Evolutionary conservation across 352 stramenopile species (phyloP).

Genomic region (Pythium dissimile): DNA sequence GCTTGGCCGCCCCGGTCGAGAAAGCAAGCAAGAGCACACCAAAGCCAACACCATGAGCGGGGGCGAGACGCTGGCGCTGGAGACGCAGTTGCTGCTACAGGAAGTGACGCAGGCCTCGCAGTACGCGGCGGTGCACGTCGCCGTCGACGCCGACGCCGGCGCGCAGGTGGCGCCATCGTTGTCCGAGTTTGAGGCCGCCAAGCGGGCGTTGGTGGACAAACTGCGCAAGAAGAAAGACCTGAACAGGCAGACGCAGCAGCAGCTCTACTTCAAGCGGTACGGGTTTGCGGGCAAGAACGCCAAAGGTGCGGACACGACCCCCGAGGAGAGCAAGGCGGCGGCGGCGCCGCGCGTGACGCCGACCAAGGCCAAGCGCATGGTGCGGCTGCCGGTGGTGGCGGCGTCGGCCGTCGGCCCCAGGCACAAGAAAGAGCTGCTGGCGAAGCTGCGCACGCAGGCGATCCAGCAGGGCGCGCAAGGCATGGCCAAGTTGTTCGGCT

Average conservation of each 20-base stretch:
- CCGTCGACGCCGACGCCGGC: neutral
- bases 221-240: slow-evolving; percentile 59
- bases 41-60: slow-evolving; percentile 26
- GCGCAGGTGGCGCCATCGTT: slow-evolving; percentile 14
- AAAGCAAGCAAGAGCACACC: neutral
- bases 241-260: slow-evolving; percentile 43
- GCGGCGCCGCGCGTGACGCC: slow-evolving; percentile 26
- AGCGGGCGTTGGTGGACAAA: slow-evolving; percentile 59
- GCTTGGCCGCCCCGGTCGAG: neutral
- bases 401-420: slow-evolving; percentile 21
- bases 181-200: slow-evolving; percentile 54
- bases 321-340: neutral
- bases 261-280: slow-evolving; percentile 45
- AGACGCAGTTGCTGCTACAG: slow-evolving; percentile 80
- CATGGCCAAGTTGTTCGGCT: slow-evolving; percentile 78
- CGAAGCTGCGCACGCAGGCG: slow-evolving; percentile 47
- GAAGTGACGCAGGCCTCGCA: slow-evolving; percentile 58
- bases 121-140: slow-evolving; percentile 21
- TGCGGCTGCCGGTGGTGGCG: slow-evolving; percentile 53
- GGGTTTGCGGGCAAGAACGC: slow-evolving; percentile 16
- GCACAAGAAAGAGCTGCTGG: slow-evolving; percentile 66
- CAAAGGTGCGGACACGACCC: slow-evolving; percentile 11
- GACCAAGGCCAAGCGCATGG: slow-evolving; percentile 31
- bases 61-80: slow-evolving; percentile 60
- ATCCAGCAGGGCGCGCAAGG: slow-evolving; percentile 57